Evolutionary conservation across 2,329 filamentous ascomycete species (phyloP).

Genomic region (Ramichloridium luteum): DNA sequence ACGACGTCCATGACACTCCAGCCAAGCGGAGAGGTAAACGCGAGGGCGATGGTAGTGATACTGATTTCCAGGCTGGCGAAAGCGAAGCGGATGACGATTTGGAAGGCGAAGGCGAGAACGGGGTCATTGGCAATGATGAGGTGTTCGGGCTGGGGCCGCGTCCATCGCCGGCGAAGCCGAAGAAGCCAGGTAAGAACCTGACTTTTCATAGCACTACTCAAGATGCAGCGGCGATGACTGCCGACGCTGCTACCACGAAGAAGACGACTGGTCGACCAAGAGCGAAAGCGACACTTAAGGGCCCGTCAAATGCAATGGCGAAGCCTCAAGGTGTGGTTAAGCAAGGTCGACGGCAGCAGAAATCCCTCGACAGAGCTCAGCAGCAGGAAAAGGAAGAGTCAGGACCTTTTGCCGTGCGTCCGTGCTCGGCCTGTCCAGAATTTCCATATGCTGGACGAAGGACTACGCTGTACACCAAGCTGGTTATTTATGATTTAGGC

Average conservation of each 20-base stretch:
- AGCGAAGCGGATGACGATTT: slow-evolving; percentile 23
- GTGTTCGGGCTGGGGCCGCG: slow-evolving; percentile 8
- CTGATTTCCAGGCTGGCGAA: slow-evolving; percentile 36
- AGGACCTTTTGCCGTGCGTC: no score
- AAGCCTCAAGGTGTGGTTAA: no score
- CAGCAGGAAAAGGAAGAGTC: no score
- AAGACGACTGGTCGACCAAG: slow-evolving; percentile 2
- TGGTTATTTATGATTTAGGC: no score
- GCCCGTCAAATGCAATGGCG: not conserved
- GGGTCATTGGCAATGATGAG: slow-evolving; percentile 11
- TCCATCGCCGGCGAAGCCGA: not conserved
- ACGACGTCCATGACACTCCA: slow-evolving; percentile 18
- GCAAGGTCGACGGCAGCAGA: no score
- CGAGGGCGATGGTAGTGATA: slow-evolving; percentile 34
- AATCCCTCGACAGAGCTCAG: no score
- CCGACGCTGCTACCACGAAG: not conserved
- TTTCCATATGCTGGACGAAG: no score
- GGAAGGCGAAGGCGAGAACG: slow-evolving; percentile 8
- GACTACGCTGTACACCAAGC: no score
- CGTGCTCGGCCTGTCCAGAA: no score
- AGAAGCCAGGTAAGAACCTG: not conserved
- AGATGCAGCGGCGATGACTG: not conserved
- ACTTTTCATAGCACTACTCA: not conserved
- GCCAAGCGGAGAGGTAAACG: slow-evolving; percentile 25
- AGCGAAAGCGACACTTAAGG: slow-evolving; percentile 2